phyloP scores from a whole-genome alignment of 2,329 filamentous ascomycete genomes.

The Verticillium isaacii region DNA sequence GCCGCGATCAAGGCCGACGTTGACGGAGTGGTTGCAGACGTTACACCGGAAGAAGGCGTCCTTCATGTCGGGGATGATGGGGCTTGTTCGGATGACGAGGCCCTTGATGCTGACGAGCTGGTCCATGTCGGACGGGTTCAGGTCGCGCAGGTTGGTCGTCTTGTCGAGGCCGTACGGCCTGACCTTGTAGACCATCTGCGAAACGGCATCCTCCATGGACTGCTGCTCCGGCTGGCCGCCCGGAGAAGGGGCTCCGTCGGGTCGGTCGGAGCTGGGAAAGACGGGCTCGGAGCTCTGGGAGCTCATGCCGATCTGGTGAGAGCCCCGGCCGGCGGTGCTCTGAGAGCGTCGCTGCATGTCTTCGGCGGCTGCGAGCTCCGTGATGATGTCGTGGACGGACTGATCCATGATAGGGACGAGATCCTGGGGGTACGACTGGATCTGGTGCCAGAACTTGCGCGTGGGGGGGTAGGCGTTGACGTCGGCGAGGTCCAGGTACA shows the following conservation, averaged over 20 bases:
- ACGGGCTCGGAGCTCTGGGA: constrained; percentile 68
- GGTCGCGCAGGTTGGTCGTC: constrained; percentile 84
- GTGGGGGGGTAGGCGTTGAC: constrained; percentile 91
- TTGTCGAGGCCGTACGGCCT: constrained; percentile 84
- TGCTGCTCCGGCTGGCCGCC: constrained; percentile 41
- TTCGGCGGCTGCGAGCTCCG: constrained; percentile 79
- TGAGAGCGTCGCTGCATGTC: constrained; percentile 67
- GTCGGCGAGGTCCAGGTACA: constrained; percentile 86
- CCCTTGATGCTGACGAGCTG: constrained; percentile 94
- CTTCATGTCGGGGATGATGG: constrained; percentile 98
- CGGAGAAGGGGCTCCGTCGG: constrained; percentile 38
- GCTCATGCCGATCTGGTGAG: constrained; percentile 31
- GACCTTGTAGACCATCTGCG: constrained; percentile 76
- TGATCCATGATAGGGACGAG: constrained; percentile 97
- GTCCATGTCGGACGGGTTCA: constrained; percentile 84
- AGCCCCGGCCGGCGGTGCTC: constrained; percentile 44
- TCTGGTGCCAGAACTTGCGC: constrained; percentile 89
- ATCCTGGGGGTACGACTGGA: constrained; percentile 91
- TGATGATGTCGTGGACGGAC: constrained; percentile 86
- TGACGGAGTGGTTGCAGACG: constrained; percentile 85
- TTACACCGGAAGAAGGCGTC: constrained; percentile 97
- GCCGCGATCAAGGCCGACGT: constrained; percentile 88
- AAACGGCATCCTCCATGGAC: constrained; percentile 74
- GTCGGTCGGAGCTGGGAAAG: constrained; percentile 74
- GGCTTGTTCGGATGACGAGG: constrained; percentile 89